Evolutionary conservation across 208 protist species (phyloP).

Genomic region (Naegleria lovaniensis): DNA sequence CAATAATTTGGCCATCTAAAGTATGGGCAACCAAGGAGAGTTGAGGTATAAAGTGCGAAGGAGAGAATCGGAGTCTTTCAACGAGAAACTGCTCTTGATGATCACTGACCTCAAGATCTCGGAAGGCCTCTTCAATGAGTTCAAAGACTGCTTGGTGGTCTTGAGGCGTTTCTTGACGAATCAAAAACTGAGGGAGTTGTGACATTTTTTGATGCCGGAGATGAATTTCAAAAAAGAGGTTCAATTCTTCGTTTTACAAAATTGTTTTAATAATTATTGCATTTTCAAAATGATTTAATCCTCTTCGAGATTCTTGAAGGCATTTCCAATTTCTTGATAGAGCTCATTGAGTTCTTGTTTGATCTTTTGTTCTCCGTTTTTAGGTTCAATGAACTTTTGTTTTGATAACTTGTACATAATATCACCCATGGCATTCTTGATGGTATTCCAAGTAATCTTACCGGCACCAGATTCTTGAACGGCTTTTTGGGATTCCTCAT

Average conservation of each 20-base stretch:
- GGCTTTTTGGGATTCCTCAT: constrained; percentile 84
- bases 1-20: not conserved
- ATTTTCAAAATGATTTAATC: constrained; percentile 25
- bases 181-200: no score
- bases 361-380: constrained; percentile 51
- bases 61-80: not conserved
- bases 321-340: constrained; percentile 52
- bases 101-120: not conserved
- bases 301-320: constrained; percentile 55
- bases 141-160: no score
- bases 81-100: not conserved
- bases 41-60: not conserved
- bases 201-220: no score
- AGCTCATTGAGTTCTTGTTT: constrained; percentile 40
- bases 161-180: no score
- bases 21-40: not conserved
- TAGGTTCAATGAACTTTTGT: constrained; percentile 45
- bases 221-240: no score
- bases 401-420: constrained; percentile 16
- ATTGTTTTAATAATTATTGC: not conserved
- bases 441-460: constrained; percentile 90
- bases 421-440: constrained; percentile 42
- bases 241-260: not conserved
- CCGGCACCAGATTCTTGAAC: constrained; percentile 74
- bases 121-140: not conserved